Base-by-base conservation (phyloP, 352 stramenopile species). In the Phytophthora idaei region DNA sequence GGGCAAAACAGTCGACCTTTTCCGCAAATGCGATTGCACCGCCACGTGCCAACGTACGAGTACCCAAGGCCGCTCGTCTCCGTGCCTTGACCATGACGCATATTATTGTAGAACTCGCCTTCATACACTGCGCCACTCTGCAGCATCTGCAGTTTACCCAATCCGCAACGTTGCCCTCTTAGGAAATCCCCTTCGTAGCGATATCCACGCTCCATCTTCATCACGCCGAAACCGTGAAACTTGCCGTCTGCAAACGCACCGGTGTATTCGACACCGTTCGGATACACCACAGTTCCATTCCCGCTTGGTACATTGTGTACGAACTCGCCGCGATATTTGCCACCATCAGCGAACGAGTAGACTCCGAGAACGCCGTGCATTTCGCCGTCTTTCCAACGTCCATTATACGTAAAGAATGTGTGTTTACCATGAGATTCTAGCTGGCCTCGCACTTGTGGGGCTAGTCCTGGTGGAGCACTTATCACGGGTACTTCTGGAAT, bases 351-450 rank as follows among this genome's bases (percentile, higher is more conserved):
- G 57, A 90, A 93, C 29, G 77, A 74, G 60, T 90, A 93, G 10
- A 91, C 79, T 27, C 84, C 84, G 52, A 91, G 68, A 12, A 69
- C 53, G 10, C 82, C 71, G 6, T 86, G 79, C 82, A 93, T 93
- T 67, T 89, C 75, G 25, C 84, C 84, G 21, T 76, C 51, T 61
- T 86, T 88, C 84, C 84, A 93, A 27, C 77, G 79, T 4, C 84
- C 84, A 8, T 81, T 85, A 69, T 91, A 93, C 17, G 67, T 82
- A 61, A 89, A 83, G 64, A 85, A 93, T 0, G 28, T 28, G 60
- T 93, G 84, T 37, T 88, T 90, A 4, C 82, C 82, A 31, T 83
- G 80, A 39, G 80, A 90, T 61, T 91, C 82, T 31, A 89, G 77
- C 47, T 82, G 75, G 0, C 82, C 84, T 37, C 72, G 75, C 8